Evolutionary conservation across 805 yeast genomes (phyloP).

Genomic region (Kodamaea fukazawae): DNA sequence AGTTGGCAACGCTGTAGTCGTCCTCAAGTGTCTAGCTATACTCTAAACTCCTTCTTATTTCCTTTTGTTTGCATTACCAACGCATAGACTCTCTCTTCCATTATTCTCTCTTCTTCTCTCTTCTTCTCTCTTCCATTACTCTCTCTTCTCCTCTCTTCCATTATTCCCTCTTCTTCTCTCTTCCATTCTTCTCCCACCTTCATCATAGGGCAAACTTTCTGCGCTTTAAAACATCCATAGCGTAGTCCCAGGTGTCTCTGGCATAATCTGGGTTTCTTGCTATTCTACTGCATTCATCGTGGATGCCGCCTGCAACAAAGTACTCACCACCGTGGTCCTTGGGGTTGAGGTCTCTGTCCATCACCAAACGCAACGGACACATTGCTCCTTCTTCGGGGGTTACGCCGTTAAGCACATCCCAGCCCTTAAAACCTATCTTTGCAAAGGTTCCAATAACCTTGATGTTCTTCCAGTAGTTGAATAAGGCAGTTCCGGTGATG

Average conservation of each 20-base stretch:
- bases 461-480: slow-evolving; percentile 25
- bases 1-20: too few relatives aligned
- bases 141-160: too few relatives aligned
- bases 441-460: slow-evolving; percentile 23
- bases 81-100: too few relatives aligned
- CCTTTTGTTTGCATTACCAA: too few relatives aligned
- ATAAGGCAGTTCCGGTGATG: slow-evolving; percentile 32
- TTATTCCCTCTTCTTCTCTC: too few relatives aligned
- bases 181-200: too few relatives aligned
- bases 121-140: too few relatives aligned
- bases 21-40: too few relatives aligned
- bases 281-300: slow-evolving; percentile 19
- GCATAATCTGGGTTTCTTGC: slow-evolving; percentile 23
- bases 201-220: not conserved
- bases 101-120: too few relatives aligned
- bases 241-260: slow-evolving; percentile 30
- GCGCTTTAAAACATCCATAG: slow-evolving; percentile 13
- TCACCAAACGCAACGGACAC: slow-evolving; percentile 33
- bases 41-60: too few relatives aligned
- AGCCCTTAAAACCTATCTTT: slow-evolving; percentile 14
- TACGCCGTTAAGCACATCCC: slow-evolving; percentile 24
- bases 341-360: slow-evolving; percentile 25
- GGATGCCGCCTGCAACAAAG: slow-evolving; percentile 31
- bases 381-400: slow-evolving; percentile 33
- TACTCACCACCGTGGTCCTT: slow-evolving; percentile 28